A percentile compares a stretch with the other conserved stretches of the same genome.
phyloP scores from a whole-genome alignment of 768 basidiomycete species.

The Brasilioporus rufonigricans region DNA sequence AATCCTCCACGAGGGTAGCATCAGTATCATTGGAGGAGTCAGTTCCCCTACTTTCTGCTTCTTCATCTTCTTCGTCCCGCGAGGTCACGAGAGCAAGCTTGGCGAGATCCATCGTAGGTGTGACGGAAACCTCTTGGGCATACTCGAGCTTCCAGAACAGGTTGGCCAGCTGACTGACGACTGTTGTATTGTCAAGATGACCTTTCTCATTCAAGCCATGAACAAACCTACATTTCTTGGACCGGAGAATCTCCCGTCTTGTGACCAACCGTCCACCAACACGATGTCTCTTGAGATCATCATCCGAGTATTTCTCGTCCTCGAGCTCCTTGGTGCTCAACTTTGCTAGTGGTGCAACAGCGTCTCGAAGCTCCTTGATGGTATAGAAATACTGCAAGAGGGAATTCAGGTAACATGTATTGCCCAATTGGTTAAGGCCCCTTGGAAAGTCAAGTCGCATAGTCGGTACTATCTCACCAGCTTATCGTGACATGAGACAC shows the following conservation, averaged over 20 bases:
- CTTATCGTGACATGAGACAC: constrained; percentile 34
- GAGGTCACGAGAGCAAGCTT: constrained; percentile 90
- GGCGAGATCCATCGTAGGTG: constrained; percentile 82
- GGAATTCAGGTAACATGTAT: constrained; percentile 86
- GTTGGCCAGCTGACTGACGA: constrained; percentile 74
- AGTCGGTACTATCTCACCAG: constrained; percentile 57
- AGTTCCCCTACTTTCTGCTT: constrained; percentile 66
- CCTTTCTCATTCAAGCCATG: neutral
- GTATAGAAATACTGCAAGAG: constrained; percentile 88
- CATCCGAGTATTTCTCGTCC: constrained; percentile 74
- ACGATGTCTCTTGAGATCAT: constrained; percentile 77
- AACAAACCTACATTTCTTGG: constrained; percentile 69
- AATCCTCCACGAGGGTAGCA: constrained; percentile 85
- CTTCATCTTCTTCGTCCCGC: constrained; percentile 86
- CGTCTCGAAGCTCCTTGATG: constrained; percentile 84
- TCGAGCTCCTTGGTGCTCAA: constrained; percentile 53
- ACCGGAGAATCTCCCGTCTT: constrained; percentile 74
- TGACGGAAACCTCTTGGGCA: constrained; percentile 63
- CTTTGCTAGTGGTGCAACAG: constrained; percentile 60
- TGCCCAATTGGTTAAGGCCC: constrained; percentile 85
- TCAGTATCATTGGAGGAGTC: constrained; percentile 87
- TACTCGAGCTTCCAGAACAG: constrained; percentile 78
- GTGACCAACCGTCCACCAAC: constrained; percentile 88
- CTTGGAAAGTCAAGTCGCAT: constrained; percentile 70
- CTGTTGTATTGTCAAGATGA: constrained; percentile 39